Evolutionary conservation across 371 early-diverging fungal genomes (phyloP), one percentile per base, ranked within the genome.

Genomic region (Saksenaea oblongispora): DNA sequence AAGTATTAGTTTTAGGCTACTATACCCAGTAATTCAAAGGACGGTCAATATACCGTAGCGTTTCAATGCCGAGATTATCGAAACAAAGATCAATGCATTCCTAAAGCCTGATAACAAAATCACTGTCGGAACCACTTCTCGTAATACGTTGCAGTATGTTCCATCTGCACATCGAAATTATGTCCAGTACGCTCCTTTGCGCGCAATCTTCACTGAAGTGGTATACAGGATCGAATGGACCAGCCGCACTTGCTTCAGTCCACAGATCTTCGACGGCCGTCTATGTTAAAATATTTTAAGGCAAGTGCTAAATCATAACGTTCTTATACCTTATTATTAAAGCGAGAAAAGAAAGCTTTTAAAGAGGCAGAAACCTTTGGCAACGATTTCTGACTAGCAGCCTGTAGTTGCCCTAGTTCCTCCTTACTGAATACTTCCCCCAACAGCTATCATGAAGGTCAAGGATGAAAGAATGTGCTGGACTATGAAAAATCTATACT

Each of bases 381-480:
- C 61, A 54, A 37, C 59, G 42, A 34, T 26, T 57, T 65, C 53
- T 42, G 54, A 36, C 36, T 60, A 59, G 53, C 56, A 34, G 31
- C n/a, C 34, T 37, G 59, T 17, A 39, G 59, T 66, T 60, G 64
- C 67, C 13, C 59, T 36, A 71, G 34, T 28, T 67, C 65, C 18
- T 58, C 62, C 44, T 31, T 59, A 18, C 65, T 64, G 22, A 72
- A 72, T 31, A 59, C 53, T 13, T 34, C 37, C 65, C 51, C 57
- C 63, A 65, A 15, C 63, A 34, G n/a, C 58, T 63, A 39, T 68
- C 68, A 54, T 27, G 31, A 0, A 55, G 66, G 55, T 67, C 64
- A 17, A 67, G 59, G 22, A 67, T 63, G 36, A 72, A 71, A 34
- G 67, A 64, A 54, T 71, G 71, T 8, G 66, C 44, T 18, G 56